Base-by-base conservation (phyloP, 228 moss, liverwort and hornwort genomes). In the Sphagnum fallax region DNA sequence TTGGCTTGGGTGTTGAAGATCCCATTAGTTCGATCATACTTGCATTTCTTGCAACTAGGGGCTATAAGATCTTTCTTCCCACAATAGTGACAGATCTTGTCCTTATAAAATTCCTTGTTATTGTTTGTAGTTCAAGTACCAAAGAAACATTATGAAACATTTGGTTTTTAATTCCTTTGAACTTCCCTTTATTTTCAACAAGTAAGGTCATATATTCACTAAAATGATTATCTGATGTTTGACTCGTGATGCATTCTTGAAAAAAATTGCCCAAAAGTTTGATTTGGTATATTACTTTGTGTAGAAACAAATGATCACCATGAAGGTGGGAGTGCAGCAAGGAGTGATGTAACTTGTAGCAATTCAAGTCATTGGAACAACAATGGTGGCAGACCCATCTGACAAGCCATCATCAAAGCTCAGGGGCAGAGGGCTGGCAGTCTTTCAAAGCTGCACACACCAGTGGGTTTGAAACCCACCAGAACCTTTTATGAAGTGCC, bases 221-320 rank as follows among this genome's bases (percentile, higher is more conserved):
- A 14, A 16, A 6, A 5, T 4, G 16, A 6, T 53, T 5, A 58
- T 69, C 48, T 9, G 52, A 52, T 6, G 52, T 50, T 9, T 52
- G 4, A 0, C 16, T 16, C 69, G 58, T 69, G 9, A 4, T n/a
- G 16, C 18, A 5, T 53, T 69, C 69, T 69, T 69, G 69, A 6
- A 69, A 16, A 10, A 69, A 10, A 0, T 69, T 69, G 6, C 16
- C 69, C n/a, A 69, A 69, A 4, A 6, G 15, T 69, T 15, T 53
- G 53, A 10, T 16, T 16, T 16, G 55, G 53, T 16, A 53, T 69
- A n/a, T 55, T 48, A 10, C 69, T 14, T 16, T 58, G 55, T 58
- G 69, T 69, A 14, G 69, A 32, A 6, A 69, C 53, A 58, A 69
- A 69, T 6, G 69, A 50, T 13, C 53, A 18, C 69, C 69, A 69